Evolutionary conservation across 257 asterid genomes (phyloP).

Genomic region (Echites panduratus): DNA sequence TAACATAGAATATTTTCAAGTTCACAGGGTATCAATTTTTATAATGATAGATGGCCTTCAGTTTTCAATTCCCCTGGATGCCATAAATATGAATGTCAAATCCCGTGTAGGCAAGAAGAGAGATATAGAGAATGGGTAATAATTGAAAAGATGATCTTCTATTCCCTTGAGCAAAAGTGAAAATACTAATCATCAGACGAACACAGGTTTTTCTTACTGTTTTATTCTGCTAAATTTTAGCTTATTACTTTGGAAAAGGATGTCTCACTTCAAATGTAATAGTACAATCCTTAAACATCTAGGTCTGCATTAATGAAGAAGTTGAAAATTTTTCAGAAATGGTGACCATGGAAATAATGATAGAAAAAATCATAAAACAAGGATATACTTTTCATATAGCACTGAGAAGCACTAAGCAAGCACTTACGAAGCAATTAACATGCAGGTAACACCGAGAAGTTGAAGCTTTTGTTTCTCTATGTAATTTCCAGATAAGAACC

Average conservation of each 20-base stretch:
- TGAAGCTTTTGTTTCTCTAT: slow-evolving; percentile 88
- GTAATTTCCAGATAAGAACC: slow-evolving; percentile 64
- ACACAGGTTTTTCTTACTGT: not conserved
- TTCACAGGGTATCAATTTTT: not conserved
- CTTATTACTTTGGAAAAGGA: not conserved
- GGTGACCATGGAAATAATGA: not conserved
- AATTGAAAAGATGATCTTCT: not conserved
- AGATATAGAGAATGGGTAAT: not conserved
- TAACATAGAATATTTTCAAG: not conserved
- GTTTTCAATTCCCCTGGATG: not conserved
- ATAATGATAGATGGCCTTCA: not conserved
- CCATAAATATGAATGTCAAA: not conserved
- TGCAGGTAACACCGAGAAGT: slow-evolving; percentile 96
- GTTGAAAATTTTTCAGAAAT: not conserved
- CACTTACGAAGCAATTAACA: slow-evolving; percentile 93
- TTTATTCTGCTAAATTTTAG: not conserved
- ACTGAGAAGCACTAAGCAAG: not conserved
- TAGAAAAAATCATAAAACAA: not conserved
- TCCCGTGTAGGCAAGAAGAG: not conserved
- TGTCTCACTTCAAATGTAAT: not conserved
- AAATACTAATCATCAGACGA: not conserved
- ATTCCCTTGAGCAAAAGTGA: not conserved
- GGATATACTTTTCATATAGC: not conserved
- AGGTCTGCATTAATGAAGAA: not conserved
- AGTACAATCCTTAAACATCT: not conserved